Percentiles rank a stretch among this genome's conserved stretches.
Conservation (phyloP, 2,329 filamentous ascomycete species). For the Xylariales sp. region DNA sequence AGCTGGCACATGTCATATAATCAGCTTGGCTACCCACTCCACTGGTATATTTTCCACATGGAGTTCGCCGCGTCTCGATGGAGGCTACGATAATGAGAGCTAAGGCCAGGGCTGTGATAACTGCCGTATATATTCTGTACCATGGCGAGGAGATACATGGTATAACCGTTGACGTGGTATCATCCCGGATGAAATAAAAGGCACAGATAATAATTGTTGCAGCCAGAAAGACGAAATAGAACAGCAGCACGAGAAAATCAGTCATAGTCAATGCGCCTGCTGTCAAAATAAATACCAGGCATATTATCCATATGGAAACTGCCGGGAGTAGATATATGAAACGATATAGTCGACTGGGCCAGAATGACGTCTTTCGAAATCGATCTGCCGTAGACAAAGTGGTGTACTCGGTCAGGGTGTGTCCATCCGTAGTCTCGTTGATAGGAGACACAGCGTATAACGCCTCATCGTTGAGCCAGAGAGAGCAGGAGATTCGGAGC, state of each 20-base stretch:
- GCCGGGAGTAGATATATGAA: no score
- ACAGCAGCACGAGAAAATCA: constrained; percentile 9
- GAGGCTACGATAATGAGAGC: constrained; percentile 10
- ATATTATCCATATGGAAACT: constrained; percentile 8
- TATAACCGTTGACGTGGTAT: constrained; percentile 15
- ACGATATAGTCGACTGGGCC: no score
- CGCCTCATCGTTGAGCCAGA: no score
- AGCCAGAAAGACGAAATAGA: constrained; percentile 14
- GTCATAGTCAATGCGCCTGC: constrained; percentile 7
- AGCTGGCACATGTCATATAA: no score
- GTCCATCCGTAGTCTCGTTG: no score
- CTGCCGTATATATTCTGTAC: constrained; percentile 18
- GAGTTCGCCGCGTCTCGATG: constrained; percentile 14
- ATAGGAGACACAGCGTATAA: no score
- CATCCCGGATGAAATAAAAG: constrained; percentile 13
- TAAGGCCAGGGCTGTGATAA: constrained; percentile 8
- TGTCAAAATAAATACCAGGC: not conserved
- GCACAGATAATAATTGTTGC: constrained; percentile 7
- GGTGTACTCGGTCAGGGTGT: no score
- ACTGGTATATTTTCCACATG: constrained; percentile 17
- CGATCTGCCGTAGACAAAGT: no score
- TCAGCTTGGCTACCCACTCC: no score
- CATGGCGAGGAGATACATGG: constrained; percentile 17
- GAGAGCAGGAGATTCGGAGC: no score
- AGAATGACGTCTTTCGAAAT: no score